A percentile compares a stretch with the other conserved stretches of the same genome.
Evolutionary conservation across 176 grass and related monocot species (phyloP).

Genomic region (Bromus sterilis): DNA sequence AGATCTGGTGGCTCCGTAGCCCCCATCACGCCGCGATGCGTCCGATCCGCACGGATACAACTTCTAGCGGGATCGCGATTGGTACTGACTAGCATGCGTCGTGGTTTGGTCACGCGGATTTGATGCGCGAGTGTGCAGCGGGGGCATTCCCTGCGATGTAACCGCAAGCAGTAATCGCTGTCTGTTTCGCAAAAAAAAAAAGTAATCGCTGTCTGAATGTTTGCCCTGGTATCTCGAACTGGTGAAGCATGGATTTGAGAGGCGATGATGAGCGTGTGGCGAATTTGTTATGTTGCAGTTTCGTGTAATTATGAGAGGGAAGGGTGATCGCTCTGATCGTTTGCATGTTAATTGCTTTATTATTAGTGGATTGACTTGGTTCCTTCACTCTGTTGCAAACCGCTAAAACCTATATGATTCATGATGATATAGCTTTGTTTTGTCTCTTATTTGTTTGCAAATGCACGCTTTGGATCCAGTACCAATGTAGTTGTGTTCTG

Average conservation of each 20-base stretch:
- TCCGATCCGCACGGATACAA: constrained; percentile 11
- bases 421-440: background rate
- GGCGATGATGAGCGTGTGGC: background rate
- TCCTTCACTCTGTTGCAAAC: background rate
- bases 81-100: background rate
- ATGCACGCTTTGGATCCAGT: background rate
- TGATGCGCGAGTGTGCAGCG: background rate
- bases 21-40: background rate
- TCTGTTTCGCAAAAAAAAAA: no score
- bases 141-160: background rate
- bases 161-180: background rate
- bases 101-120: background rate
- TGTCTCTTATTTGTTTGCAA: background rate
- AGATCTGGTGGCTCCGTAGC: constrained; percentile 22
- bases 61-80: background rate
- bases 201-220: background rate
- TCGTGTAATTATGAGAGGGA: background rate
- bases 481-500: background rate
- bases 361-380: background rate
- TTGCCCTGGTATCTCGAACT: background rate
- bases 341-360: background rate
- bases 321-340: background rate
- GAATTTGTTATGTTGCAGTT: background rate
- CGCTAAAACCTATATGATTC: background rate
- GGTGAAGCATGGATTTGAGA: background rate